Evolutionary conservation across 805 yeast species (phyloP), one percentile per base, ranked within the genome.

Genomic region (Barnettozyma vustinii): DNA sequence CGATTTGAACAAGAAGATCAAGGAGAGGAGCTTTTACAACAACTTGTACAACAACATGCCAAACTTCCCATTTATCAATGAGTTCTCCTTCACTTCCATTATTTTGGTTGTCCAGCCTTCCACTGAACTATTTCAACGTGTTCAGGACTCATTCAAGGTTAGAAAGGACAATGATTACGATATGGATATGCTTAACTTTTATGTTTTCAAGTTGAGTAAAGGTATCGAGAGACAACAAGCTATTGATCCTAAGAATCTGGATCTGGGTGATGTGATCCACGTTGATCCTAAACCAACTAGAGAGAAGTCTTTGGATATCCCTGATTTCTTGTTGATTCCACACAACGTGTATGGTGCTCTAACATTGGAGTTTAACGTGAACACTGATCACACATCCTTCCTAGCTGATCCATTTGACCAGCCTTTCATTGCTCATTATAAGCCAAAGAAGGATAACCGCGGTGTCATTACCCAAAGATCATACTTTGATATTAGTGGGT

Each of bases 31-130:
- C 44, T 47, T 56, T 19, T 52, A 50, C 40, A 54, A 58, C 37
- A 56, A 59, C 50, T 44, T 74, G 2, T 75, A 73, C 56, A 65
- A 68, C 47, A 59, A 60, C 23, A 57, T 76, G 47, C 80, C 79
- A 5, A 61, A 54, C 40, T 60, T 62, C 37, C 53, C 51, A 4
- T 52, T 62, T 13, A 44, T 61, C 9, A 63, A 68, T 37, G 61
- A 63, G 36, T 57, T 62, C 25, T 54, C 56, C 19, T 60, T 68
- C 45, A 64, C 72, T 1, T 70, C 74, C 35, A 79, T 77, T 51
- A 60, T 83, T 7, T 79, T 83, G 81, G 83, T 83, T 8, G 63
- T 81, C 13, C 72, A 68, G 40, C 88, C 88, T 2, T 69, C 66
- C 1, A 41, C 42, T 9, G 50, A 52, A 18, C 37, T 58, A 13